A percentile compares a stretch with the other conserved stretches of the same genome.
Evolutionary conservation across 2,329 filamentous ascomycete species (phyloP).

Genomic region (Phoma sp.): DNA sequence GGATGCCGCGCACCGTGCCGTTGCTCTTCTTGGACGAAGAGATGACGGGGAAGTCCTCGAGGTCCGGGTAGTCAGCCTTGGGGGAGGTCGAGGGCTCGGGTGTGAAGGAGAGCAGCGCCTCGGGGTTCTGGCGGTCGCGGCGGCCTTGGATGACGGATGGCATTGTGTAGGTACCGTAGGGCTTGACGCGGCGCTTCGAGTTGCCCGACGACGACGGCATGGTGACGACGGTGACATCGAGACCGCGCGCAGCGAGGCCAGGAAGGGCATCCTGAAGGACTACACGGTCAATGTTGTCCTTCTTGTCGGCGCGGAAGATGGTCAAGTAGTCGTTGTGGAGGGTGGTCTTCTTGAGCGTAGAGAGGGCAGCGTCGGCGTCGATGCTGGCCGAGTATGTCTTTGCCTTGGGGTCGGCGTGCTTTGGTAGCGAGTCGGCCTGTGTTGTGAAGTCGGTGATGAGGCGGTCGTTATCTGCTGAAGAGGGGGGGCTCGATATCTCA

Average conservation of each 20-base stretch:
- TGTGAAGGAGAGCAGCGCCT: constrained; percentile 38
- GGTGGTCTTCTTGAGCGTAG: constrained; percentile 24
- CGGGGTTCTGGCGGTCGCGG: constrained; percentile 38
- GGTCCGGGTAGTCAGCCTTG: constrained; percentile 28
- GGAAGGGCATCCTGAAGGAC: constrained; percentile 23
- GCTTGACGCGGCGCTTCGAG: constrained; percentile 40
- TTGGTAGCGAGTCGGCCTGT: constrained; percentile 44
- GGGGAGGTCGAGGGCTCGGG: constrained; percentile 36
- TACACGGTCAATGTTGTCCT: constrained; percentile 21
- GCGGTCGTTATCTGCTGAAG: constrained; percentile 42
- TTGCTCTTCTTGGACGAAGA: constrained; percentile 29
- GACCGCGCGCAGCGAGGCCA: constrained; percentile 25
- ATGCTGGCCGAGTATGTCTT: constrained; percentile 34
- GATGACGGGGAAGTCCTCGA: constrained; percentile 39
- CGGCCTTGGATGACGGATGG: constrained; percentile 28
- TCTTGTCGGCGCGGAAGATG: constrained; percentile 34
- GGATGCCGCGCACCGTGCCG: constrained; percentile 56
- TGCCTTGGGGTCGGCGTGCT: constrained; percentile 32
- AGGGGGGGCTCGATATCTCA: constrained; percentile 43
- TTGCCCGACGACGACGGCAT: constrained; percentile 41
- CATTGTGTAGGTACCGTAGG: constrained; percentile 46
- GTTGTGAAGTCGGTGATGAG: constrained; percentile 45
- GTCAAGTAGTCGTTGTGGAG: constrained; percentile 41
- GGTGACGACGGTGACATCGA: constrained; percentile 46
- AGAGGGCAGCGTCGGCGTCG: constrained; percentile 30